Conservation (phyloP, 805 yeast genomes). For the Metschnikowia santaceciliae region DNA sequence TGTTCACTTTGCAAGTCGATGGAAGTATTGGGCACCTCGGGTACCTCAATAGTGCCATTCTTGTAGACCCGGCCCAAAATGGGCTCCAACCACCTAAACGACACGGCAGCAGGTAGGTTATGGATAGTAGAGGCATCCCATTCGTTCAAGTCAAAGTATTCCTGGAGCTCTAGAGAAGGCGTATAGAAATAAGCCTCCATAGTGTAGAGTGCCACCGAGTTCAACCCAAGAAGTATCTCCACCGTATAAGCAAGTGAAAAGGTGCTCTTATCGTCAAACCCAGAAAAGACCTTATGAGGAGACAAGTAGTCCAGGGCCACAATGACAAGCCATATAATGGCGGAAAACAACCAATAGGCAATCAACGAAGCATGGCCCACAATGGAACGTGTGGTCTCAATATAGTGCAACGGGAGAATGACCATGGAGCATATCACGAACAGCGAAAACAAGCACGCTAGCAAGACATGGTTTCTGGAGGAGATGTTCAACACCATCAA, state of each 20-base stretch:
- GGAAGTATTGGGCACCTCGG: constrained; percentile 15
- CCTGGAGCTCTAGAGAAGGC: constrained; percentile 20
- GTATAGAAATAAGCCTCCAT: constrained; percentile 20
- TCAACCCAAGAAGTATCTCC: constrained; percentile 13
- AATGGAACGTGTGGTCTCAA: constrained; percentile 21
- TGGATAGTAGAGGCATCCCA: constrained; percentile 23
- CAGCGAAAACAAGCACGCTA: constrained; percentile 8
- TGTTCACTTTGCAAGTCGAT: constrained; percentile 14
- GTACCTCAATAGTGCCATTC: constrained; percentile 20
- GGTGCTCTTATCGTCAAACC: constrained; percentile 5
- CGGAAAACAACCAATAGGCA: constrained; percentile 21
- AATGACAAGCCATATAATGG: constrained; percentile 10
- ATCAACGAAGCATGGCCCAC: constrained; percentile 23
- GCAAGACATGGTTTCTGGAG: background rate
- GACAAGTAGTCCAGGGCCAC: constrained; percentile 21
- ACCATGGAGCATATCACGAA: constrained; percentile 9
- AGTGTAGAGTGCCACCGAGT: constrained; percentile 13
- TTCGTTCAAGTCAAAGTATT: constrained; percentile 21
- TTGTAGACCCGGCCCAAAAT: constrained; percentile 22
- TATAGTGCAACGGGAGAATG: constrained; percentile 22
- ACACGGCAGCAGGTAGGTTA: constrained; percentile 21
- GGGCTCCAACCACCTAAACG: constrained; percentile 29
- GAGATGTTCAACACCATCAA: constrained; percentile 10
- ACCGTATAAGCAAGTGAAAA: constrained; percentile 13
- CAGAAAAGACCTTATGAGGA: constrained; percentile 15